Evolutionary conservation across 2,329 filamentous ascomycete species (phyloP), one percentile per base, ranked within the genome.

Genomic region (Fusarium sp.): DNA sequence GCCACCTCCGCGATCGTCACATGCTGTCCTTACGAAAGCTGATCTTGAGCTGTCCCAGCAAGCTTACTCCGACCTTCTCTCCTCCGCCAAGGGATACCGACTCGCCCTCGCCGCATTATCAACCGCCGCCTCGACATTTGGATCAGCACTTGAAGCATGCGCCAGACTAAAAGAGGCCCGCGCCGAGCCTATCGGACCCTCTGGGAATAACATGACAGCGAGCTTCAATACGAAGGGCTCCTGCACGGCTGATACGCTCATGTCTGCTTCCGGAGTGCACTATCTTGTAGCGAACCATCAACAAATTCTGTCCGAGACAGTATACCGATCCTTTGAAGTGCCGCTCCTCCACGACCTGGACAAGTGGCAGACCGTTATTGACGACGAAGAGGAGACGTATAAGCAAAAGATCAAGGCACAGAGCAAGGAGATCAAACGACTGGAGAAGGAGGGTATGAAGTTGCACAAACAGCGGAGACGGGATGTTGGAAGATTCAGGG

Each of bases 221-320:
- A 83, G 82, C 76, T 86, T 86, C 76, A 83, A 83, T 23, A 80
- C 78, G 42, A 78, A 80, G 43, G 83, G 83, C 43, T 79, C 83
- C 35, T 91, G 88, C 79, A 91, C 89, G 1, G 89, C 89, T 18
- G 88, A 91, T 77, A 83, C 84, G 54, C 81, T 92, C 43, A 81
- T 92, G 62, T 84, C 87, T 29, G 86, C 88, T 15, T 86, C 87
- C 33, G 89, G 89, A 35, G 84, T 91, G 39, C 89, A 92, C 75
- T 88, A 91, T 73, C 83, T 92, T 21, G 83, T 91, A 60, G 89
- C 89, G 44, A 92, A 91, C 79, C 89, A 92, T 80, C 88, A 91
- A 77, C 88, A 91, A 75, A 91, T 92, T 71, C 84, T 92, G 6
- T 88, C 85, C 68, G 89, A 92, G 78, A 91, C 88, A 1, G 88